Percentiles rank a stretch among this genome's conserved stretches.
phyloP scores from a whole-genome alignment of 2,329 filamentous ascomycete genomes.

The Ciborinia camelliae region DNA sequence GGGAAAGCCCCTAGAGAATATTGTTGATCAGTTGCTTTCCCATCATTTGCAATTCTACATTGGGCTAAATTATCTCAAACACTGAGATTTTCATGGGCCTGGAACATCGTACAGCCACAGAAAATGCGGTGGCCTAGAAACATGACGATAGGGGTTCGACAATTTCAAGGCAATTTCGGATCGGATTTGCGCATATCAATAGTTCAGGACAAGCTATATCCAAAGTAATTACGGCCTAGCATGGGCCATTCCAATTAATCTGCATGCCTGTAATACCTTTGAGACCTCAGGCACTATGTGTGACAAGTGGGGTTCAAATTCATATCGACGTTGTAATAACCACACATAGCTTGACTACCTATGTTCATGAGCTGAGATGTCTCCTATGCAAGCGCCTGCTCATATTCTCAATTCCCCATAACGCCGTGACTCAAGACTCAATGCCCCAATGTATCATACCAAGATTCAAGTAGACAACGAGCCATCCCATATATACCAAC shows the following conservation, averaged over 20 bases:
- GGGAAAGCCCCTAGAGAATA: neutral
- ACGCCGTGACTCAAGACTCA: neutral
- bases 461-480: neutral
- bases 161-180: neutral
- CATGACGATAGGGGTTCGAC: neutral
- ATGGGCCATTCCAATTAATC: neutral
- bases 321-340: neutral
- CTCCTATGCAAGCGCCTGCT: neutral
- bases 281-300: neutral
- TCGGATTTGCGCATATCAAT: neutral
- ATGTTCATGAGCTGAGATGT: neutral
- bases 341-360: neutral
- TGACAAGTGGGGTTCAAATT: neutral
- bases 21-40: neutral
- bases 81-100: neutral
- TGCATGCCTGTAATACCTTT: neutral
- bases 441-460: neutral
- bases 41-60: neutral
- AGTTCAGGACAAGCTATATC: neutral
- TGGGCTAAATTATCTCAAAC: neutral
- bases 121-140: neutral
- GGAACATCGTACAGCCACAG: neutral
- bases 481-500: neutral
- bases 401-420: neutral
- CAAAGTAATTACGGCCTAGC: neutral